Percentiles rank a stretch among this genome's conserved stretches.
Evolutionary conservation across 345 rosid genomes (phyloP).

Genomic region (Camelina neglecta): DNA sequence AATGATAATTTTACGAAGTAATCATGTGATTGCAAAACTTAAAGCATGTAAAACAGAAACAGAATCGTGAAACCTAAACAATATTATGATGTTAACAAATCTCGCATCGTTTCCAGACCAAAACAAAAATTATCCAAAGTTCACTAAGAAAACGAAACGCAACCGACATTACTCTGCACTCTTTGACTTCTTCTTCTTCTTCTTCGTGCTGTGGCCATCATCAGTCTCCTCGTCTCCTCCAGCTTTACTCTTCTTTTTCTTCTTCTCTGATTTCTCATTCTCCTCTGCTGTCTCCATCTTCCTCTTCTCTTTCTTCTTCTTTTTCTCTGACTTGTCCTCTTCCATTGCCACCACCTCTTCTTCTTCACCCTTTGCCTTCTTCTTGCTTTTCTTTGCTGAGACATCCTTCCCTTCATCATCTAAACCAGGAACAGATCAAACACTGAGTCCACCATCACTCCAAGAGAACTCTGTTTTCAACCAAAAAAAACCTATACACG

Average conservation of each 20-base stretch:
- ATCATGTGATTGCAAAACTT: not conserved
- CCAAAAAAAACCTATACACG: not conserved
- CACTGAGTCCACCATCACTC: not conserved
- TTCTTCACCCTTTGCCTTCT: conserved; percentile 31
- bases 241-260: conserved; percentile 44
- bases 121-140: conserved; percentile 13
- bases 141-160: conserved; percentile 12
- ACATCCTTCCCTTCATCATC: conserved; percentile 36
- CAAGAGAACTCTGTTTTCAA: not conserved
- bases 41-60: not conserved
- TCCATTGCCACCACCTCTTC: conserved; percentile 19
- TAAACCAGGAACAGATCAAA: not conserved
- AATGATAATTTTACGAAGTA: too few relatives aligned
- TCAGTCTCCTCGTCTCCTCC: conserved; percentile 39
- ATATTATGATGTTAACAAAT: conserved; percentile 9
- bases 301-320: conserved; percentile 44
- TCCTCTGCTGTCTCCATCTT: conserved; percentile 39
- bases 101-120: conserved; percentile 6
- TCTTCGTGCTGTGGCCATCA: conserved; percentile 38
- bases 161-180: conserved; percentile 17
- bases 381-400: conserved; percentile 45
- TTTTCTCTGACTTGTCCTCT: conserved; percentile 41
- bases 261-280: conserved; percentile 40
- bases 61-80: conserved; percentile 1
- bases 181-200: conserved; percentile 46